These are phyloP conservation scores for Colletotrichum camelliae DNA, from an alignment of 2,329 filamentous ascomycete species.

Conservation along the genomic window DNA sequence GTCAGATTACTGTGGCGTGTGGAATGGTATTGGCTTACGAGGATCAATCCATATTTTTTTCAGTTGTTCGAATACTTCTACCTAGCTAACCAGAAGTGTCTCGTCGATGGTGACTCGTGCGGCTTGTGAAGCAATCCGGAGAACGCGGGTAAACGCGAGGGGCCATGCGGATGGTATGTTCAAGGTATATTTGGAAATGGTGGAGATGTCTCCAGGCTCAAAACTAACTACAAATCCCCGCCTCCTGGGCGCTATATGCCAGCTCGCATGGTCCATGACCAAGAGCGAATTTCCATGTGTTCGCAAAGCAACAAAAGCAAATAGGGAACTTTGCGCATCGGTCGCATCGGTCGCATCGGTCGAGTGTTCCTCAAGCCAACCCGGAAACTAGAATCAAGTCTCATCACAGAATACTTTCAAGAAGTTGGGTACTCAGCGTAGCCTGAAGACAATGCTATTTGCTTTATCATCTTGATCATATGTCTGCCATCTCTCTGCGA, in stretches of 20 bases:
- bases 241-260: not conserved
- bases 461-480: not conserved
- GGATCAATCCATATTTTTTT: constrained; percentile 8
- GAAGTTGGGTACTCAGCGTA: not conserved
- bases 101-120: not conserved
- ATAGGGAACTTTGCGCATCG: not conserved
- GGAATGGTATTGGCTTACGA: constrained; percentile 13
- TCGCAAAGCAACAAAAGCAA: not conserved
- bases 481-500: not conserved
- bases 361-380: not conserved
- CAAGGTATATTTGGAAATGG: not conserved
- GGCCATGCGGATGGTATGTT: not conserved
- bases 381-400: not conserved
- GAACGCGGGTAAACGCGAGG: not conserved
- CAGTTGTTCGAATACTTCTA: not conserved
- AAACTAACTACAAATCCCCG: not conserved
- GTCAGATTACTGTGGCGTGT: constrained; percentile 18
- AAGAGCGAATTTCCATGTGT: not conserved
- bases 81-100: not conserved
- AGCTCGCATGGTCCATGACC: not conserved
- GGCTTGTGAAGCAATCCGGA: not conserved
- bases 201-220: no score
- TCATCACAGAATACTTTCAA: not conserved
- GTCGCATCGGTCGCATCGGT: not conserved
- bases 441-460: not conserved